Base-by-base conservation (phyloP, 2,329 filamentous ascomycete species). In the Alternaria ethzedia region DNA sequence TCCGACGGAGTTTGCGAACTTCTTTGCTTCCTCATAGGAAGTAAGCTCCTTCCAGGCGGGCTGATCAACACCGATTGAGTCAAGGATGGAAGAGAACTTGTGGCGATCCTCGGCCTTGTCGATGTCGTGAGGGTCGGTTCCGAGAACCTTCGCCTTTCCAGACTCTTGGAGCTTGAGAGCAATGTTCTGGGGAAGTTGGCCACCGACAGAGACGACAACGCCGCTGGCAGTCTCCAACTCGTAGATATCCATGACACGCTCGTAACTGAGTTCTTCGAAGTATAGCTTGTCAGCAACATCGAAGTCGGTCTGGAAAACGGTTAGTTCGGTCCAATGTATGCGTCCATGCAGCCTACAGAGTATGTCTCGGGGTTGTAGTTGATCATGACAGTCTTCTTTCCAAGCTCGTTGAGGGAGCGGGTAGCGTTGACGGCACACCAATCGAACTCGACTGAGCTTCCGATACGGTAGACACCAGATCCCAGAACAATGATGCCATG, bases 241-340 rank as follows among this genome's bases (percentile, higher is more conserved):
- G 80, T 97, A 97, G 70, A 98, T 98, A 80, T 99, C 96, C 93
- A 98, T 97, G 10, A 98, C 95, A 78, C 95, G 91, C 84, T 98
- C 96, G 79, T 97, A 98, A 81, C 91, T 96, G 58, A 98, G 83
- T 82, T 99, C 96, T 74, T 98, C 96, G 69, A 99, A 99, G 83
- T 98, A 99, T 6, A 99, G 88, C 75, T 90, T 93, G 74, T 98
- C 95, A 9, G 94, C 93, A 10, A 88, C 89, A 73, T 99, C 96
- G 78, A 91, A 95, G 81, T 98, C 96, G 0, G 95, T 97, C 26
- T 56, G 36, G 23, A 36, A 44, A 54, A 20, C 63, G 59, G 56
- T 75, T 54, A 73, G 70, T 49, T 3, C 59, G 44, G 12, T 17
- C n/a, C 32, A 20, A 6, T 54, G 21, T 28, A n/a, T 32, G 15